phyloP scores from a whole-genome alignment of 257 asterid species.

The Solanum habrochaites region DNA sequence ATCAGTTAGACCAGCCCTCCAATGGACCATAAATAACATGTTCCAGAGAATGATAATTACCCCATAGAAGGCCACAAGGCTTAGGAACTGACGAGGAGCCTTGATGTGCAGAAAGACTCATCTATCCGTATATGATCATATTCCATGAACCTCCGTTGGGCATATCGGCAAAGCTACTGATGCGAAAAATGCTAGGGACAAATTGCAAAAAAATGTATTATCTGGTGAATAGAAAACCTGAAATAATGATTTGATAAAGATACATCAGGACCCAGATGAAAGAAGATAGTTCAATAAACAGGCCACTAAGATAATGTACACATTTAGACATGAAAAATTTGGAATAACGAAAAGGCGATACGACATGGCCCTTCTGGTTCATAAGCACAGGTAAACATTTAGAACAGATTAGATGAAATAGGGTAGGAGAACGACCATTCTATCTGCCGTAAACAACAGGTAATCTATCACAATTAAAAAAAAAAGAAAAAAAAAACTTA shows the following conservation, averaged over 20 bases:
- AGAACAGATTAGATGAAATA: neutral
- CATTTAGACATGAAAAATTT: neutral
- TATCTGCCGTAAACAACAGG: neutral
- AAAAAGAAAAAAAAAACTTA: neutral
- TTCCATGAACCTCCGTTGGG: conserved; percentile 68
- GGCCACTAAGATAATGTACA: neutral
- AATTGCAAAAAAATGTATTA: conserved; percentile 13
- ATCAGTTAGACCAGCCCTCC: neutral
- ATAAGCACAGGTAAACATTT: neutral
- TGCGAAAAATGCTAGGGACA: conserved; percentile 53
- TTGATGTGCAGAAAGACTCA: conserved; percentile 45
- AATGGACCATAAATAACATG: neutral
- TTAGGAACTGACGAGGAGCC: conserved; percentile 47
- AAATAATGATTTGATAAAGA: neutral
- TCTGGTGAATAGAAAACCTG: conserved; percentile 48
- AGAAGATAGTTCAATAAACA: neutral
- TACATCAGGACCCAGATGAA: neutral
- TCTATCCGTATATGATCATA: conserved; percentile 78
- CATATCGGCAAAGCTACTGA: conserved; percentile 73
- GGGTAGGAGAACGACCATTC: neutral
- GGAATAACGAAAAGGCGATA: neutral
- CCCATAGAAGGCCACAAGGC: conserved; percentile 73
- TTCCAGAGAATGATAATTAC: conserved; percentile 16
- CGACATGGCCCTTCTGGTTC: neutral
- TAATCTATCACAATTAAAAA: neutral